A percentile compares a stretch with the other conserved stretches of the same genome.
These are phyloP conservation scores for Tylopilus subfusipes DNA, from an alignment of 768 basidiomycete species.

Conservation along the genomic window DNA sequence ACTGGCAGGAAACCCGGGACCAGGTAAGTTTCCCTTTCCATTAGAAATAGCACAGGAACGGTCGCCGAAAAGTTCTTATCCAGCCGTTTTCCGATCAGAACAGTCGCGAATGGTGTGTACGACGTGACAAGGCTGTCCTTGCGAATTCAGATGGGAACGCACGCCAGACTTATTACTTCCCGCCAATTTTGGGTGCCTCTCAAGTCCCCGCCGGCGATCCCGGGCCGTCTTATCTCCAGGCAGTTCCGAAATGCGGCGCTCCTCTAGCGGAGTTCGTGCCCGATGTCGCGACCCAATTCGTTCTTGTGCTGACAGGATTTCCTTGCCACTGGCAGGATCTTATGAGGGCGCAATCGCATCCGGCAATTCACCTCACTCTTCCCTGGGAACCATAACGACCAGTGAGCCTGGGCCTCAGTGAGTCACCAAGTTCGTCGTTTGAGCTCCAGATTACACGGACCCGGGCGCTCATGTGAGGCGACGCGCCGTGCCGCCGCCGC, in stretches of 20 bases:
- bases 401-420: no score
- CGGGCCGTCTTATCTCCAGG: not conserved
- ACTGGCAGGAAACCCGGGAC: not conserved
- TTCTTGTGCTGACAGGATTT: not conserved
- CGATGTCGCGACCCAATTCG: not conserved
- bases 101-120: not conserved
- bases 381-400: constrained; percentile 17
- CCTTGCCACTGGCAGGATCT: not conserved
- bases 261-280: not conserved
- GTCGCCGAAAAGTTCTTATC: not conserved
- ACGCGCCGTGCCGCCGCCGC: constrained; percentile 47
- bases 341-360: not conserved
- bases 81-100: not conserved
- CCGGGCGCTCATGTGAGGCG: constrained; percentile 51
- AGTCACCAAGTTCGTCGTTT: constrained; percentile 52
- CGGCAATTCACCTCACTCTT: not conserved
- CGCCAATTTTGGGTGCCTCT: constrained; percentile 7
- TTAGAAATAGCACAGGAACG: not conserved
- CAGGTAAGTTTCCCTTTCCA: not conserved
- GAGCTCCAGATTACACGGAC: constrained; percentile 63
- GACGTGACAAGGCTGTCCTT: not conserved
- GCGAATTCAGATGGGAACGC: not conserved
- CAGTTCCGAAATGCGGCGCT: not conserved
- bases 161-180: constrained; percentile 2
- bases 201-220: constrained; percentile 2